These are phyloP conservation scores for Podila clonocystis DNA, from an alignment of 192 early-diverging fungal species.

Conservation along the genomic window DNA sequence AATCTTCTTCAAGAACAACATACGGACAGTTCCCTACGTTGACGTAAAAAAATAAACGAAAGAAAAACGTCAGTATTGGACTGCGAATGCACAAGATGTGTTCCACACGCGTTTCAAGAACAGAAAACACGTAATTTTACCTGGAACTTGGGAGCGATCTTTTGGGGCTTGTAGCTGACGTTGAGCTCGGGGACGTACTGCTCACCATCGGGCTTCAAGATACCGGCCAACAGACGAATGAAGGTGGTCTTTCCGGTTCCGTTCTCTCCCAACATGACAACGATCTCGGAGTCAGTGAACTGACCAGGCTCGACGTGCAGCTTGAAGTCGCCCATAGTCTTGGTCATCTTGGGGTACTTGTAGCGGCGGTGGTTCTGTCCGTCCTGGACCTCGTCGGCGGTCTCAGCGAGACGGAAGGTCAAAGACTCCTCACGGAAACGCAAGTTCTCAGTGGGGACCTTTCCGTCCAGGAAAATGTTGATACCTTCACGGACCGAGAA, in stretches of 20 bases:
- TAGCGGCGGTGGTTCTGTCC: constrained; percentile 77
- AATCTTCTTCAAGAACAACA: constrained; percentile 92
- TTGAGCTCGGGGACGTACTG: constrained; percentile 84
- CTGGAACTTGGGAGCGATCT: constrained; percentile 94
- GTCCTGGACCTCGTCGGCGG: constrained; percentile 76
- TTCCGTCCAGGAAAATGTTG: constrained; percentile 98
- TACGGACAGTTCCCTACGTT: constrained; percentile 83
- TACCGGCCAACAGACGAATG: constrained; percentile 92
- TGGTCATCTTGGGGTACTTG: constrained; percentile 90
- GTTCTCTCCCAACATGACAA: constrained; percentile 99
- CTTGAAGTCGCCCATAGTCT: constrained; percentile 87
- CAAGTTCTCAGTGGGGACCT: constrained; percentile 98
- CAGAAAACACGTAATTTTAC: constrained; percentile 2
- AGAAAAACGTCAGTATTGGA: neutral
- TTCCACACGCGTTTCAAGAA: neutral
- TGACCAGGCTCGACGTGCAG: constrained; percentile 80
- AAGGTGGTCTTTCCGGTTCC: constrained; percentile 99
- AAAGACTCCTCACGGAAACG: constrained; percentile 97
- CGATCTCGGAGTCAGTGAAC: constrained; percentile 97
- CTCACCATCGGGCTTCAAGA: constrained; percentile 79
- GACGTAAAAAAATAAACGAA: neutral
- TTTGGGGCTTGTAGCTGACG: constrained; percentile 98
- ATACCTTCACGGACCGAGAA: constrained; percentile 98
- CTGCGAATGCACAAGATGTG: too few relatives aligned
- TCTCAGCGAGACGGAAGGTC: constrained; percentile 93